Percentiles rank a stretch among this genome's conserved stretches.
These are phyloP conservation scores for Trichosphaerium sp. DNA, from an alignment of 78 protist genomes.

Conservation along the genomic window DNA sequence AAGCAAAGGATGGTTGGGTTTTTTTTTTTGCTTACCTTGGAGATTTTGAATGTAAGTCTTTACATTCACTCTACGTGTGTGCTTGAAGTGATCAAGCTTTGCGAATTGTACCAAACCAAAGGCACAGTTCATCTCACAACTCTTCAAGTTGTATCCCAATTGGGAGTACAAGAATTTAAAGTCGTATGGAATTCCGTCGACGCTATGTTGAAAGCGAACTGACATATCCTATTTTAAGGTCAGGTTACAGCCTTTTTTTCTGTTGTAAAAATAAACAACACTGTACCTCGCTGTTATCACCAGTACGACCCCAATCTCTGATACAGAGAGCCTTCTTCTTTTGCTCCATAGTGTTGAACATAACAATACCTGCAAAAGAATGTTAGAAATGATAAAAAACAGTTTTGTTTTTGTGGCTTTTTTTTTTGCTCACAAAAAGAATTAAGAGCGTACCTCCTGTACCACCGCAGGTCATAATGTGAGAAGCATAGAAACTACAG, in stretches of 20 bases:
- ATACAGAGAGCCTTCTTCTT: neutral
- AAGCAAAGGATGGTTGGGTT: no score
- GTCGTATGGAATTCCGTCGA: constrained; percentile 17
- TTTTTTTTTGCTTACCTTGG: neutral
- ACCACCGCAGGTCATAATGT: constrained; percentile 10
- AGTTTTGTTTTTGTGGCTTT: no score
- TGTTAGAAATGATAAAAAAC: no score
- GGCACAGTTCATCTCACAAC: constrained; percentile 6
- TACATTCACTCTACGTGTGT: neutral
- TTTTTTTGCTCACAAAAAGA: no score
- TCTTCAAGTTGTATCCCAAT: constrained; percentile 15
- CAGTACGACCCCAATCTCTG: constrained; percentile 17
- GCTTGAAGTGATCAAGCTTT: neutral
- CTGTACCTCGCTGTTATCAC: constrained; percentile 6
- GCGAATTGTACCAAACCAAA: neutral
- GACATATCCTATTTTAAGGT: no score
- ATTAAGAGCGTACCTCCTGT: no score
- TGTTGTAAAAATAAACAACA: no score
- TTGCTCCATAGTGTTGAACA: neutral
- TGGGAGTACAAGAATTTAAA: constrained; percentile 4
- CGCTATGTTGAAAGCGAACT: constrained; percentile 2
- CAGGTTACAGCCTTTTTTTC: no score
- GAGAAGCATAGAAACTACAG: constrained; percentile 3
- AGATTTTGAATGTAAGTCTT: neutral
- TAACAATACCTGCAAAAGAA: no score